A percentile compares a stretch with the other conserved stretches of the same genome.
Evolutionary conservation across 2,329 filamentous ascomycete species (phyloP).

Genomic region (Periglandula ipomoeae): DNA sequence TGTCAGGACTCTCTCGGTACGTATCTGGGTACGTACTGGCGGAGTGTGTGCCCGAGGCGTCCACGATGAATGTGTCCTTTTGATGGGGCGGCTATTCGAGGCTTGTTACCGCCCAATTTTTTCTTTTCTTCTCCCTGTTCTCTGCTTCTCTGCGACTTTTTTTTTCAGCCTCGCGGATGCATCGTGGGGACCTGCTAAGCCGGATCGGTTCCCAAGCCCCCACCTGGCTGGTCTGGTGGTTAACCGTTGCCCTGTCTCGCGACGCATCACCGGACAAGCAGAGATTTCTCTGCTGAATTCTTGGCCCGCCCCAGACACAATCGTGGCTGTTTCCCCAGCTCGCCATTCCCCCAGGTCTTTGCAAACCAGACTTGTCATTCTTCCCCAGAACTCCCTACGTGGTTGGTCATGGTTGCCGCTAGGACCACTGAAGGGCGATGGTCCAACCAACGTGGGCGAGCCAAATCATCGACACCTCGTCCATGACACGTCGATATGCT

Average conservation of each 20-base stretch:
- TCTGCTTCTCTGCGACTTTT: constrained; percentile 9
- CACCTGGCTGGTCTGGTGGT: constrained; percentile 4
- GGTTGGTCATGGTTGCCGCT: background rate
- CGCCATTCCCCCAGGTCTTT: background rate
- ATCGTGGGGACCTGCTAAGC: constrained; percentile 8
- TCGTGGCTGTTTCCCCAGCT: constrained; percentile 3
- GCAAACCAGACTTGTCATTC: background rate
- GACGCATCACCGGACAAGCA: constrained; percentile 14
- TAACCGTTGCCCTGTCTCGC: constrained; percentile 8
- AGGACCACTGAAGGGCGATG: background rate
- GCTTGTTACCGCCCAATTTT: constrained; percentile 18
- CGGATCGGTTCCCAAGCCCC: constrained; percentile 7
- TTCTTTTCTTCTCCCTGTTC: constrained; percentile 3
- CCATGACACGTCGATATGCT: background rate
- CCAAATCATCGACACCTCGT: too few relatives aligned
- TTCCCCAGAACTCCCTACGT: constrained; percentile 1
- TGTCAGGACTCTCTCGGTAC: too few relatives aligned
- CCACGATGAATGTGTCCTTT: constrained; percentile 9
- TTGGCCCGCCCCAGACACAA: background rate
- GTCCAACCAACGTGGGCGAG: background rate
- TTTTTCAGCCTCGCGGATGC: constrained; percentile 4
- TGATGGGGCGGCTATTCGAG: constrained; percentile 24
- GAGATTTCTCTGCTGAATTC: constrained; percentile 11
- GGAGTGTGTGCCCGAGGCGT: background rate
- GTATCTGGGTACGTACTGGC: too few relatives aligned